Evolutionary conservation across 2,329 filamentous ascomycete genomes (phyloP).

Genomic region (Calonectria pteridis): DNA sequence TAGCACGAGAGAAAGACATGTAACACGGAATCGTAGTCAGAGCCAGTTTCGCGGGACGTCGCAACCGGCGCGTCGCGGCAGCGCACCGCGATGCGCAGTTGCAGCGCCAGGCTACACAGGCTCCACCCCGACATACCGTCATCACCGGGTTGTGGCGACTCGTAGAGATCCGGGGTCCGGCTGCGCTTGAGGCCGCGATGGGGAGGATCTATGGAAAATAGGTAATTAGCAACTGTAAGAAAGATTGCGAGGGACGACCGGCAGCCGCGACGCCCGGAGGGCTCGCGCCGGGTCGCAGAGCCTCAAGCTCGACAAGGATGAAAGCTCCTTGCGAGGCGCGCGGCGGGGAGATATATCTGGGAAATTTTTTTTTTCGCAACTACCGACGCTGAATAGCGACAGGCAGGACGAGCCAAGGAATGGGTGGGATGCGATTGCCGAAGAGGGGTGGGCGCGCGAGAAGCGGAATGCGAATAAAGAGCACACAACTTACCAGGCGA

Average conservation of each 20-base stretch:
- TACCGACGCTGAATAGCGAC: constrained; percentile 11
- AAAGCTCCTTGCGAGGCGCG: constrained; percentile 10
- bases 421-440: constrained; percentile 26
- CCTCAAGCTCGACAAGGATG: not conserved
- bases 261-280: constrained; percentile 16
- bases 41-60: constrained; percentile 31
- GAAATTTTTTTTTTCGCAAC: constrained; percentile 19
- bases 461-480: constrained; percentile 31
- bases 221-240: constrained; percentile 43
- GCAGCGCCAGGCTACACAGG: constrained; percentile 52
- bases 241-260: not conserved
- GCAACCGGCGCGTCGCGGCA: constrained; percentile 35
- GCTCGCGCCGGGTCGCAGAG: constrained; percentile 22
- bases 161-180: constrained; percentile 78
- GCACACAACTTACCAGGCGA: constrained; percentile 74
- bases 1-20: constrained; percentile 48
- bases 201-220: constrained; percentile 58
- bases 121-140: constrained; percentile 74
- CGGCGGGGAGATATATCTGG: not conserved
- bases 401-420: constrained; percentile 15
- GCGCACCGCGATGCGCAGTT: constrained; percentile 47
- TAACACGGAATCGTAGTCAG: constrained; percentile 43
- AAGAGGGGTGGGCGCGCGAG: constrained; percentile 30
- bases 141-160: constrained; percentile 67
- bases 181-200: constrained; percentile 82